Evolutionary conservation across 345 rosid species (phyloP).

Genomic region (Angophora floribunda): DNA sequence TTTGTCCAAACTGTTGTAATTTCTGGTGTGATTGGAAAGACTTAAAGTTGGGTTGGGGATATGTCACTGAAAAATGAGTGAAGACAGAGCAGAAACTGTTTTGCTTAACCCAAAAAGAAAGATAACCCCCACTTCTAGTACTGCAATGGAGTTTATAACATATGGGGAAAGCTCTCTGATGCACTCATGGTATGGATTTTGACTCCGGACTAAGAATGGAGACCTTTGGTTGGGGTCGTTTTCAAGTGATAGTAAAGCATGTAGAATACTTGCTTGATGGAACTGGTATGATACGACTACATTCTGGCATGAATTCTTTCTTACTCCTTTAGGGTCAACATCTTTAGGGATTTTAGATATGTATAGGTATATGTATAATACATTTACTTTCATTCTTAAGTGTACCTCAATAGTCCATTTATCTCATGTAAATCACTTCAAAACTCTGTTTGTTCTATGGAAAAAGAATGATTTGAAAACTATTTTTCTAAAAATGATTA

Average conservation of each 20-base stretch:
- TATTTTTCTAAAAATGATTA: background rate
- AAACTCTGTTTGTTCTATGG: background rate
- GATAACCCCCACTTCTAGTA: background rate
- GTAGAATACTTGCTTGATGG: background rate
- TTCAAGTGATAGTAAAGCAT: background rate
- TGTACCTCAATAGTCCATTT: background rate
- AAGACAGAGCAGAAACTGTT: background rate
- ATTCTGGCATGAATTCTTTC: background rate
- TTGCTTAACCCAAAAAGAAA: background rate
- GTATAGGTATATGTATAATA: background rate
- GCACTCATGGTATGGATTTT: background rate
- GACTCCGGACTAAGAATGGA: background rate
- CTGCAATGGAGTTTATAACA: background rate
- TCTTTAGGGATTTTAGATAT: background rate
- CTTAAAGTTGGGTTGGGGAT: background rate
- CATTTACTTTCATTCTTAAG: background rate
- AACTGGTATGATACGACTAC: background rate
- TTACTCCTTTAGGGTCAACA: background rate
- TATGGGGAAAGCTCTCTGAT: background rate
- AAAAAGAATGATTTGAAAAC: background rate
- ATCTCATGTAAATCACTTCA: background rate
- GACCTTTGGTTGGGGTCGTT: background rate
- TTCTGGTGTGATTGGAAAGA: background rate
- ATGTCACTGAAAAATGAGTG: background rate
- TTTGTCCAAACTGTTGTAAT: background rate